Evolutionary conservation across 805 yeast species (phyloP).

Genomic region (Grigorovia yakushimaensis): DNA sequence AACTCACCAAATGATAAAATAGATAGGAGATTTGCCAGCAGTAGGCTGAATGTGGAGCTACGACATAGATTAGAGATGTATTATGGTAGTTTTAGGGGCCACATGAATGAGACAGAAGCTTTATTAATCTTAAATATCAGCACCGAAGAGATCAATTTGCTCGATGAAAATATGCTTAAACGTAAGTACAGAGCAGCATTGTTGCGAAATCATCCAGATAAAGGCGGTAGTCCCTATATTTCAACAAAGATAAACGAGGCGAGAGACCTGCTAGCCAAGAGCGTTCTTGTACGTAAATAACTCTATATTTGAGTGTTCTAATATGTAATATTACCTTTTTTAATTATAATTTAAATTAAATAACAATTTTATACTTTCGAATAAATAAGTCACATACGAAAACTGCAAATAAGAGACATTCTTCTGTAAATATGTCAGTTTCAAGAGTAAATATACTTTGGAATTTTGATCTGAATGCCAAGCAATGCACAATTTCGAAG

Average conservation of each 20-base stretch:
- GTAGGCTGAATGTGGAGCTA: slow-evolving; percentile 7
- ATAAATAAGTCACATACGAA: no score
- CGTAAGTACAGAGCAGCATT: slow-evolving; percentile 76
- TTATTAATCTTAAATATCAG: slow-evolving; percentile 51
- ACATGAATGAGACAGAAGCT: slow-evolving; percentile 66
- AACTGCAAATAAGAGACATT: background rate
- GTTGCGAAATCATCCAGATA: slow-evolving; percentile 89
- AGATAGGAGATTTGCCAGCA: slow-evolving; percentile 12
- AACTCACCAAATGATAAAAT: slow-evolving; percentile 4
- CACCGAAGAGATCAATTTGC: slow-evolving; percentile 42
- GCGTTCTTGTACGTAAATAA: slow-evolving; percentile 14
- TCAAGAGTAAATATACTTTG: slow-evolving; percentile 5
- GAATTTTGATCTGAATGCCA: slow-evolving; percentile 1
- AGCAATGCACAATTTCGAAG: slow-evolving; percentile 6
- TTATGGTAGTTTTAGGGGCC: slow-evolving; percentile 53
- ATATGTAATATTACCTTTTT: background rate
- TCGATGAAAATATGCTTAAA: slow-evolving; percentile 46
- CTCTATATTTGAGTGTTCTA: background rate
- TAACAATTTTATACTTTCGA: no score
- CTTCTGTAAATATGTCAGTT: background rate
- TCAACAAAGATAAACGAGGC: slow-evolving; percentile 94
- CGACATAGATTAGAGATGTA: slow-evolving; percentile 23
- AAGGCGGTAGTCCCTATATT: slow-evolving; percentile 82
- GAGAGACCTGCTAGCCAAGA: slow-evolving; percentile 48
- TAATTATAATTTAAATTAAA: background rate